phyloP scores from a whole-genome alignment of 1,284 basidiomycete species.

The Lignosus rhinocerotis region DNA sequence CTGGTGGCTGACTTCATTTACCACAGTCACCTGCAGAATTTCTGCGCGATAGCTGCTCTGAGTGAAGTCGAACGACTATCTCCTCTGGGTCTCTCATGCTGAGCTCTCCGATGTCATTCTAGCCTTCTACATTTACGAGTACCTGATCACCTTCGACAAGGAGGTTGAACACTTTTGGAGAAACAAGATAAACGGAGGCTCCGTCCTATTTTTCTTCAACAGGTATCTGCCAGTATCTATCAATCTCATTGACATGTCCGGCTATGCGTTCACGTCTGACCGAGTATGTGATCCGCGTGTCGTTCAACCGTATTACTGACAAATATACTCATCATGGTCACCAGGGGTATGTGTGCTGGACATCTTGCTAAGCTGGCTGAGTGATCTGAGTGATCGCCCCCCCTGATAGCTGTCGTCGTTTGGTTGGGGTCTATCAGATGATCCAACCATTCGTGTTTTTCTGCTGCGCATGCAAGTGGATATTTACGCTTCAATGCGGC shows the following conservation, averaged over 20 bases:
- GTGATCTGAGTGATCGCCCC: background rate
- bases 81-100: no score
- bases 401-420: background rate
- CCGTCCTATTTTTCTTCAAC: constrained; percentile 2
- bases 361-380: background rate
- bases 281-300: background rate
- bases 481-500: no score
- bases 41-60: background rate
- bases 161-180: constrained; percentile 10
- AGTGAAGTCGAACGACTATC: background rate
- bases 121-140: constrained; percentile 3
- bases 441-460: background rate
- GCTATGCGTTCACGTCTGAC: background rate
- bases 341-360: background rate
- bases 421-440: background rate
- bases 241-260: background rate
- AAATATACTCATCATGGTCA: background rate
- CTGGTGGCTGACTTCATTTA: background rate
- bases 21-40: background rate
- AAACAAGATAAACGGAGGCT: background rate
- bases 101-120: background rate
- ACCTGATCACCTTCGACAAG: constrained; percentile 1
- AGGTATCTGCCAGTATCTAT: background rate
- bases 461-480: background rate
- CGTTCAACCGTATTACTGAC: background rate